Evolutionary conservation across 2,329 filamentous ascomycete species (phyloP), one percentile per base, ranked within the genome.

Genomic region (Ophiostoma quercus): DNA sequence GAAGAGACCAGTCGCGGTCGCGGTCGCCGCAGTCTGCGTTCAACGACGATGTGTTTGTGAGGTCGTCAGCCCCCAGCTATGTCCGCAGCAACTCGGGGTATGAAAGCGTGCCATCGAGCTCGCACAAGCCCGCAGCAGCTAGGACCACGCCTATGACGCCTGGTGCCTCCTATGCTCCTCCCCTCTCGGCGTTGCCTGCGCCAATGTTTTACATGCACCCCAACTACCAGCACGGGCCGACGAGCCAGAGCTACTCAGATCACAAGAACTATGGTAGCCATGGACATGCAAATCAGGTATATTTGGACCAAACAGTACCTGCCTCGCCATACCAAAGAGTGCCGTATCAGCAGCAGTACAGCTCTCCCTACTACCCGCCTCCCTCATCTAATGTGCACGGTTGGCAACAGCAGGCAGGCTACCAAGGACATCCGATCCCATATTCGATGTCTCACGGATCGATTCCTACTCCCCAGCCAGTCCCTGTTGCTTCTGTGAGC

Each of bases 1-100:
- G 71, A 1, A 63, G 69, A 14, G 63, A 66, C n/a, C 57, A 39
- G 1, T 57, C 47, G 4, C 39, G 29, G n/a, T 67, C 70, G 3
- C n/a, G 43, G 2, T 60, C 65, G n/a, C n/a, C 66, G 5, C 16
- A 47, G 1, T 8, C 1, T 8, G 69, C 41, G 2, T 68, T 71
- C 3, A 67, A 70, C 4, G 34, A 57, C 8, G 39, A 43, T 25
- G 62, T 39, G 34, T 22, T 22, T 22, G 32, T 22, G 34, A 25
- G 34, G 12, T 12, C 62, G 11, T 39, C 62, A 4, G 34, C n/a
- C 41, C 34, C 62, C 4, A 41, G 34, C 19, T 41, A 65, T 14
- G 62, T 22, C 34, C 62, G 19, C 2, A 39, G 34, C 32, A 65
- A 39, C 62, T 12, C 62, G 34, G 62, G 19, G 9, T 65, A 65